Evolutionary conservation across 2,329 filamentous ascomycete genomes (phyloP).

Genomic region (Aspergillus sp.): DNA sequence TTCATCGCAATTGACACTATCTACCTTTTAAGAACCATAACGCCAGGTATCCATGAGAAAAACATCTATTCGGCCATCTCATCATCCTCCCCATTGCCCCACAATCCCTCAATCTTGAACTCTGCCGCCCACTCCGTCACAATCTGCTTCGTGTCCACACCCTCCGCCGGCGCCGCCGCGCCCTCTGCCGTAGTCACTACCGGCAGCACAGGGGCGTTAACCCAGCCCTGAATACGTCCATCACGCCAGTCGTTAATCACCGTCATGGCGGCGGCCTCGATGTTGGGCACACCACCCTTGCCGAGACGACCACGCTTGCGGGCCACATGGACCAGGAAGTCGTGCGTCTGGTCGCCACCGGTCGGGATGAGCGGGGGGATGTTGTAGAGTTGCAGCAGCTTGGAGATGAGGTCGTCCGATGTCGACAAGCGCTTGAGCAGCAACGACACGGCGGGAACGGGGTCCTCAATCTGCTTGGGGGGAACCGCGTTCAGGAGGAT

Average conservation of each 20-base stretch:
- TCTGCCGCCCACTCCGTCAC: conserved; percentile 92
- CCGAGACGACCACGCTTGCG: conserved; percentile 88
- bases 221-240: conserved; percentile 91
- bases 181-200: conserved; percentile 51
- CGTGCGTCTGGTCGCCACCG: conserved; percentile 76
- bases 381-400: conserved; percentile 80
- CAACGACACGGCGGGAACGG: conserved; percentile 79
- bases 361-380: conserved; percentile 73
- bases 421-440: conserved; percentile 78
- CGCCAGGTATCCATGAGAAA: conserved; percentile 21
- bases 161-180: conserved; percentile 36
- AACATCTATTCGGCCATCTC: conserved; percentile 43
- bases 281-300: conserved; percentile 85
- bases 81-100: conserved; percentile 65
- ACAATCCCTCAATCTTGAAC: conserved; percentile 91
- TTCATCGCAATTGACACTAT: conserved; percentile 1
- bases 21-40: conserved; percentile 13
- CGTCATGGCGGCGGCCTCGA: conserved; percentile 83
- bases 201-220: conserved; percentile 70
- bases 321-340: conserved; percentile 93
- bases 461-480: conserved; percentile 91
- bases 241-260: conserved; percentile 98
- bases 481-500: conserved; percentile 89
- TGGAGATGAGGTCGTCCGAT: conserved; percentile 72
- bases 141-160: conserved; percentile 76